phyloP scores from a whole-genome alignment of 352 stramenopile genomes.

The Pythium insidiosum region DNA sequence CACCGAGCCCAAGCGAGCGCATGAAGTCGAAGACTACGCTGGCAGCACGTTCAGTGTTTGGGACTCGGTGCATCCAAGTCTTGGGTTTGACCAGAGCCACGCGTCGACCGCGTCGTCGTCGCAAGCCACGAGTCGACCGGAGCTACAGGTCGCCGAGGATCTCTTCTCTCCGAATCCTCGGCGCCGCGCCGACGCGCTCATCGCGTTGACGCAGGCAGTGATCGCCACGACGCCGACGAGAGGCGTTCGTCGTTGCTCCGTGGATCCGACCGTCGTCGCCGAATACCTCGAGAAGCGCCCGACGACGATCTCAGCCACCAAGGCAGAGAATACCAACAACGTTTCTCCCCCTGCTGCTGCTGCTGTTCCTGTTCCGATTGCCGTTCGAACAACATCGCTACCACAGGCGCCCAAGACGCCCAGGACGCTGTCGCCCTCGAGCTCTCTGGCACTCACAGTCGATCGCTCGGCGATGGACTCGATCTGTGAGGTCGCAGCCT shows the following conservation, averaged over 20 bases:
- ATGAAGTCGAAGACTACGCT: too few relatives aligned
- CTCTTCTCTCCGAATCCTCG: constrained; percentile 49
- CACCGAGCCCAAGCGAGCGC: background rate
- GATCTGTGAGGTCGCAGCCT: constrained; percentile 45
- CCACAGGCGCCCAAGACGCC: background rate
- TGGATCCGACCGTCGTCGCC: constrained; percentile 23
- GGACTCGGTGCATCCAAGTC: too few relatives aligned
- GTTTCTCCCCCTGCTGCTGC: too few relatives aligned
- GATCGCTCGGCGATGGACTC: constrained; percentile 28
- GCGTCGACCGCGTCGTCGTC: constrained; percentile 8
- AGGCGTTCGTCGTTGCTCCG: too few relatives aligned
- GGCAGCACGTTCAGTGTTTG: too few relatives aligned
- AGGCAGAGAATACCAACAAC: too few relatives aligned
- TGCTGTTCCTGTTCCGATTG: too few relatives aligned
- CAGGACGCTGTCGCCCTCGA: too few relatives aligned
- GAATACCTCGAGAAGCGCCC: background rate
- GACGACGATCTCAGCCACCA: too few relatives aligned
- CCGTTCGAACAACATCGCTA: too few relatives aligned
- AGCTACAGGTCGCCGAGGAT: constrained; percentile 40
- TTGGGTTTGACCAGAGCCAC: background rate
- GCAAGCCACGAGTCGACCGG: constrained; percentile 10
- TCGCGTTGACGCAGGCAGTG: constrained; percentile 39
- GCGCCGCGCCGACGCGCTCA: constrained; percentile 38
- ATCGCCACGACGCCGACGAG: too few relatives aligned
- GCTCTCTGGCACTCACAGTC: background rate